These are phyloP conservation scores for Pyrenophora teres DNA, from an alignment of 2,329 filamentous ascomycete genomes.

Conservation along the genomic window DNA sequence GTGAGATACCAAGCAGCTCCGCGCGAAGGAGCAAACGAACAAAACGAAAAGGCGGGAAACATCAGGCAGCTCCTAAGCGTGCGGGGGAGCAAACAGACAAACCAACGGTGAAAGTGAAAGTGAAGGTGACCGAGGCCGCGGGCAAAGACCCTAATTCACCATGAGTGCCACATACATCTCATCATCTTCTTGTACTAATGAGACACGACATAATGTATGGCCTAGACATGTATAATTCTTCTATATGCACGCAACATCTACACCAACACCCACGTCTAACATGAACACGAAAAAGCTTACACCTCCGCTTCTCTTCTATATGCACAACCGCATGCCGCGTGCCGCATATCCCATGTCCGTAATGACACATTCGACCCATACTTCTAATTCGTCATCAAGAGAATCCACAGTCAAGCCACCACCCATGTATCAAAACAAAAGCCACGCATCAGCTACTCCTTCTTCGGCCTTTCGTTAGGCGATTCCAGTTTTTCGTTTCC, in stretches of 20 bases:
- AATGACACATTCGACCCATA: too few species aligned
- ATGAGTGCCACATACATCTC: neutral
- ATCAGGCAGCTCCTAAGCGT: neutral
- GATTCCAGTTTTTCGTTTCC: conserved; percentile 21
- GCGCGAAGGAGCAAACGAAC: neutral
- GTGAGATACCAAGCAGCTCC: neutral
- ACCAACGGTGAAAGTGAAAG: neutral
- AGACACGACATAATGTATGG: too few species aligned
- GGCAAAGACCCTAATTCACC: neutral
- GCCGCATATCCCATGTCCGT: too few species aligned
- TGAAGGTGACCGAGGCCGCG: conserved; percentile 6
- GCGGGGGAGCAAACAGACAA: neutral
- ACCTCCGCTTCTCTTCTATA: too few species aligned
- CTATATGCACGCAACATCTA: too few species aligned
- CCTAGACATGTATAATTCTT: too few species aligned
- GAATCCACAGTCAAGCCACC: too few species aligned
- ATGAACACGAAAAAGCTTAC: too few species aligned
- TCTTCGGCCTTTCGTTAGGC: conserved; percentile 38
- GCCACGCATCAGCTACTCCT: conserved; percentile 23
- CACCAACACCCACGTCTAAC: too few species aligned
- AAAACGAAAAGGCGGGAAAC: neutral
- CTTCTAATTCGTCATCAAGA: too few species aligned
- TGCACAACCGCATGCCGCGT: too few species aligned
- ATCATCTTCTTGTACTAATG: too few species aligned
- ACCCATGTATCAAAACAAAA: neutral